Evolutionary conservation across 2,329 filamentous ascomycete genomes (phyloP), one percentile per base, ranked within the genome.

Genomic region (Nectriaceae sp.): DNA sequence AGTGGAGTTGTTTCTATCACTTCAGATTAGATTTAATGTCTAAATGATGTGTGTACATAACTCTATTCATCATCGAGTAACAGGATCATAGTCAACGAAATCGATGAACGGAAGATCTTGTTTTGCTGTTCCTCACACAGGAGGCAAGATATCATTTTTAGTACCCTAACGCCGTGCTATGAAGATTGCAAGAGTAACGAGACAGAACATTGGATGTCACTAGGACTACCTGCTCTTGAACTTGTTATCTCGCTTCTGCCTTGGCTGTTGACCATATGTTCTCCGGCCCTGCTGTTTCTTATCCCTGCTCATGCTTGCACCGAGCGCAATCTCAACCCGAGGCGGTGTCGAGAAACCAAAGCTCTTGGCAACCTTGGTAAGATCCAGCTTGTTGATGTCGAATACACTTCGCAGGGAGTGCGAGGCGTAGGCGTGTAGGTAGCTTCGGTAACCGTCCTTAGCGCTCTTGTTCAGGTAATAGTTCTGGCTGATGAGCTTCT

Each of bases 391-490:
- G 69, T 92, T 82, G 51, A 95, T 86, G 64, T 95, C 88, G 64
- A 93, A 95, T 16, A 77, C 73, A 46, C 74, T 74, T 46, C 74
- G 72, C 53, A 77, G 67, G 49, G 73, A 75, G 65, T 76, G 94
- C 49, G 87, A 91, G 19, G 93, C 91, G 66, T 99, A 99, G 1
- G 94, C 93, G 69, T 97, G 91, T 20, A 99, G 80, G 69, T 99
- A 99, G 18, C 89, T 90, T 51, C 89, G 83, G 75, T 94, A 96
- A 4, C 89, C 84, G 53, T 87, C 84, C 73, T 87, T 87, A 53
- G 84, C 84, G 60, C 77, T 82, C 81, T 96, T 94, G 76, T 97
- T 94, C 49, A 99, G 80, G 70, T 97, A 97, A 76, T 97, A 97
- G 73, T 99, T 97, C 69, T 94, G 89, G 22, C 83, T 84, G 62